These are phyloP conservation scores for Colletotrichum plurivorum DNA, from an alignment of 2,329 filamentous ascomycete genomes.

Conservation along the genomic window DNA sequence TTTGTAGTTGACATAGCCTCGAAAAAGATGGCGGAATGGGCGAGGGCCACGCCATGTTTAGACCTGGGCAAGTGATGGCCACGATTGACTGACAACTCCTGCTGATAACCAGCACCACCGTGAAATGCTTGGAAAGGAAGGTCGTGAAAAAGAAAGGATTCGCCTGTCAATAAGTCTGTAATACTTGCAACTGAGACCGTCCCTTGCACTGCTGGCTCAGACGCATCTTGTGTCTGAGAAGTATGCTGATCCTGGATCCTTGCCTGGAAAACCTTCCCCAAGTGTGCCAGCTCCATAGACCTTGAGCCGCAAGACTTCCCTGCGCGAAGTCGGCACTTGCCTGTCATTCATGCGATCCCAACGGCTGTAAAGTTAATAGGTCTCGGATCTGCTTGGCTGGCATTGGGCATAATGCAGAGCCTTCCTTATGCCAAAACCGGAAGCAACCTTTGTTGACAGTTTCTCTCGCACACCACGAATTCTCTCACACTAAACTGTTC, in stretches of 20 bases:
- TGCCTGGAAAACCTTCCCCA: conserved; percentile 16
- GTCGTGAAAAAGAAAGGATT: not conserved
- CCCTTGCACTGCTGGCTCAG: conserved; percentile 14
- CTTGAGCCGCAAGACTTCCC: conserved; percentile 10
- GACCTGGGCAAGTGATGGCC: no score
- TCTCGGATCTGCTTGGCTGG: conserved; percentile 1
- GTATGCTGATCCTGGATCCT: conserved; percentile 26
- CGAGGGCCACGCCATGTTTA: no score
- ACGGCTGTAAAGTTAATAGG: conserved; percentile 1
- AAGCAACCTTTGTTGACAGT: conserved; percentile 16
- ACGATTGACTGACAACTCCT: no score
- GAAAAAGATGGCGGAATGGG: no score
- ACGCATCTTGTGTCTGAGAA: conserved; percentile 13
- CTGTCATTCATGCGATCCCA: conserved; percentile 17
- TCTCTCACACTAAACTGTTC: not conserved
- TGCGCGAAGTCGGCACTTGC: conserved; percentile 13
- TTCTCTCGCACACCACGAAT: conserved; percentile 30
- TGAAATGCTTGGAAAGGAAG: no score
- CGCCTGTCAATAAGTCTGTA: not conserved
- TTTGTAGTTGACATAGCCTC: no score
- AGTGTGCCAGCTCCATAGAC: conserved; percentile 3
- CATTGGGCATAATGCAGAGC: conserved; percentile 19
- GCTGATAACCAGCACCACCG: no score
- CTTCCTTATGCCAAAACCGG: conserved; percentile 28
- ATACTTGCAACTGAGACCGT: conserved; percentile 11